These are phyloP conservation scores for Neurospora sublineolata DNA, from an alignment of 495 filamentous ascomycete species.

Conservation along the genomic window DNA sequence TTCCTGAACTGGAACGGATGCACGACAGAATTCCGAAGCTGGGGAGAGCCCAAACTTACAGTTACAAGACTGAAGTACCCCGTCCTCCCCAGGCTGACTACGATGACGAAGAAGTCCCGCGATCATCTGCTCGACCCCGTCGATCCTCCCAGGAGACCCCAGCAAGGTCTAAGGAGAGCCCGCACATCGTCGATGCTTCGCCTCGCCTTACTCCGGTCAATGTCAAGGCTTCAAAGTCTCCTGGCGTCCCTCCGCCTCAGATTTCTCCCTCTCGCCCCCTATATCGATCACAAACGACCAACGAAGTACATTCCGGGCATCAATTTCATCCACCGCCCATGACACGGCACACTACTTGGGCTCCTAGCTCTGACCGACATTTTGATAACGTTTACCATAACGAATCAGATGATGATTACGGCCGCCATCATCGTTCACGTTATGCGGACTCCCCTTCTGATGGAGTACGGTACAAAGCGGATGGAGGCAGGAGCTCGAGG, in stretches of 20 bases:
- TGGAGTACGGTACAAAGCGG: neutral
- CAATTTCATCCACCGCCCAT: slow-evolving; percentile 9
- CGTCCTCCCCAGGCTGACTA: slow-evolving; percentile 25
- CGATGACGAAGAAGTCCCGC: slow-evolving; percentile 14
- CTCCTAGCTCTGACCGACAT: neutral
- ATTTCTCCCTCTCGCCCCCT: slow-evolving; percentile 19
- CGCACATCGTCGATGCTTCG: slow-evolving; percentile 17
- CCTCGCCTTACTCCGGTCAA: slow-evolving; percentile 14
- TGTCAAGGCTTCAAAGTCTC: slow-evolving; percentile 19
- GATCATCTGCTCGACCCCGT: slow-evolving; percentile 22
- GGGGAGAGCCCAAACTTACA: neutral
- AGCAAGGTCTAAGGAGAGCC: slow-evolving; percentile 22
- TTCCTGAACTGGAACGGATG: neutral
- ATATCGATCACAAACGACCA: slow-evolving; percentile 15
- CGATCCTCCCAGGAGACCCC: slow-evolving; percentile 31
- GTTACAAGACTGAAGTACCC: slow-evolving; percentile 20
- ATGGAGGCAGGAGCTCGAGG: neutral
- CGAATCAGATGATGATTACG: slow-evolving; percentile 21
- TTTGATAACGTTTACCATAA: slow-evolving; percentile 7
- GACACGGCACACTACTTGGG: slow-evolving; percentile 15
- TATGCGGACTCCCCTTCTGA: neutral
- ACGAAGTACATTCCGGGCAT: slow-evolving; percentile 1
- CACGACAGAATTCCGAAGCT: neutral
- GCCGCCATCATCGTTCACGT: slow-evolving; percentile 6
- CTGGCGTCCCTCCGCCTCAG: neutral